Percentiles rank a stretch among this genome's conserved stretches.
Evolutionary conservation across 192 early-diverging fungal genomes (phyloP).

Genomic region (Geosiphon pyriformis): DNA sequence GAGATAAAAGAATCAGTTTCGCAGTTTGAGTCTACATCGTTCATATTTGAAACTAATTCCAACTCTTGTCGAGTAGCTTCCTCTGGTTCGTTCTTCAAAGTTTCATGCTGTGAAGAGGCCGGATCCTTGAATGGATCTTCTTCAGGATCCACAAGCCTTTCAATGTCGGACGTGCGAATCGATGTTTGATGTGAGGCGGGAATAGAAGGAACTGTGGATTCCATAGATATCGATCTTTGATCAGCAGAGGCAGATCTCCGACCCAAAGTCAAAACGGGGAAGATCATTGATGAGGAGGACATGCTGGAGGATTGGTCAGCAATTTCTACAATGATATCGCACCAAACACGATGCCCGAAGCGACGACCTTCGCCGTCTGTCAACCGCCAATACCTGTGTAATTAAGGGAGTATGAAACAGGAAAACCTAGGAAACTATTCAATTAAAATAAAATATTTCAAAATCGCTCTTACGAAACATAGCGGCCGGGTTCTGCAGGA

Average conservation of each 20-base stretch:
- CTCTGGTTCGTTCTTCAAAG: neutral
- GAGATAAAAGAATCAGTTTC: conserved; percentile 5
- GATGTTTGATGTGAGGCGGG: conserved; percentile 5
- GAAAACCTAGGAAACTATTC: neutral
- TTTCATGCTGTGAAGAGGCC: neutral
- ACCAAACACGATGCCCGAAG: conserved; percentile 67
- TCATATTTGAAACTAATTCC: neutral
- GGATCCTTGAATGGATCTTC: neutral
- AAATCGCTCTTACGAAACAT: conserved; percentile 37
- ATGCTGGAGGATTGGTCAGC: conserved; percentile 37
- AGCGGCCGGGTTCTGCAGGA: conserved; percentile 49
- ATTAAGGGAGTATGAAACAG: neutral
- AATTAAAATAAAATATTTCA: neutral
- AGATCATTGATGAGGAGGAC: conserved; percentile 40
- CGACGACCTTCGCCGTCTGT: conserved; percentile 49
- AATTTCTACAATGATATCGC: conserved; percentile 52
- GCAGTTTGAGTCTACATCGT: conserved; percentile 4
- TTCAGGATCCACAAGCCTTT: neutral
- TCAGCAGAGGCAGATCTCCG: conserved; percentile 24
- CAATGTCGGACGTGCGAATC: conserved; percentile 11
- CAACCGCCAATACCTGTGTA: conserved; percentile 50
- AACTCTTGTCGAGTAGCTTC: neutral
- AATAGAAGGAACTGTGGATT: conserved; percentile 1
- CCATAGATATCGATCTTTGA: conserved; percentile 27
- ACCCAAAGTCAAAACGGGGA: conserved; percentile 33